These are phyloP conservation scores for Neonothopanus nambi DNA, from an alignment of 1,284 basidiomycete species.

Conservation along the genomic window DNA sequence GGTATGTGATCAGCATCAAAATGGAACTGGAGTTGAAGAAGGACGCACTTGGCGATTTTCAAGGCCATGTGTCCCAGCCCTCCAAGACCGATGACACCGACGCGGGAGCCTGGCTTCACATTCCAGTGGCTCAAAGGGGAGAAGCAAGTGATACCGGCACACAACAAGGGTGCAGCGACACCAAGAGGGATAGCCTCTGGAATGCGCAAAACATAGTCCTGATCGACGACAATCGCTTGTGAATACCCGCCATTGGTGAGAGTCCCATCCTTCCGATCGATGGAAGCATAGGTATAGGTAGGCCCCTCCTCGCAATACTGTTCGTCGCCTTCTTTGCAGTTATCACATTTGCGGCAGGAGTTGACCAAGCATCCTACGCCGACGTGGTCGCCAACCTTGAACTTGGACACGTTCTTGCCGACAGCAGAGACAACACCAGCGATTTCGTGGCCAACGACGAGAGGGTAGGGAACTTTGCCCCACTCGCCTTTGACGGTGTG, in stretches of 20 bases:
- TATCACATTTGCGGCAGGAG: conserved; percentile 7
- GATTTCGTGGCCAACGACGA: conserved; percentile 12
- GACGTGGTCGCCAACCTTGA: conserved; percentile 9
- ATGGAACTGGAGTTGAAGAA: neutral
- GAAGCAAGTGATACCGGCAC: conserved; percentile 13
- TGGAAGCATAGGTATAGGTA: neutral
- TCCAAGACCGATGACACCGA: conserved; percentile 11
- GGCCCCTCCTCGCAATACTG: conserved; percentile 5
- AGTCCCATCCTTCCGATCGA: conserved; percentile 3
- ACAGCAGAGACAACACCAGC: conserved; percentile 6
- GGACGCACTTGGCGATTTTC: conserved; percentile 11
- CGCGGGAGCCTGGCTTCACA: conserved; percentile 1
- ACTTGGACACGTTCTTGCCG: conserved; percentile 8
- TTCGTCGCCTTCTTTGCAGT: conserved; percentile 11
- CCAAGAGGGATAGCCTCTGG: conserved; percentile 9
- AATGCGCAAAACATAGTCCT: conserved; percentile 10
- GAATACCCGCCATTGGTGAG: conserved; percentile 11
- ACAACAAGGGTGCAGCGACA: conserved; percentile 8
- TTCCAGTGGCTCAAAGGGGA: conserved; percentile 9
- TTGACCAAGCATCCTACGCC: conserved; percentile 14
- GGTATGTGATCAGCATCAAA: neutral
- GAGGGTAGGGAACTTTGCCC: conserved; percentile 5
- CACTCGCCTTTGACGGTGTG: conserved; percentile 9
- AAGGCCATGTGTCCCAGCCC: conserved; percentile 11
- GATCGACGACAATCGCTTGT: conserved; percentile 11